phyloP scores from a whole-genome alignment of 805 yeast species.

The Candida namnaoensis region DNA sequence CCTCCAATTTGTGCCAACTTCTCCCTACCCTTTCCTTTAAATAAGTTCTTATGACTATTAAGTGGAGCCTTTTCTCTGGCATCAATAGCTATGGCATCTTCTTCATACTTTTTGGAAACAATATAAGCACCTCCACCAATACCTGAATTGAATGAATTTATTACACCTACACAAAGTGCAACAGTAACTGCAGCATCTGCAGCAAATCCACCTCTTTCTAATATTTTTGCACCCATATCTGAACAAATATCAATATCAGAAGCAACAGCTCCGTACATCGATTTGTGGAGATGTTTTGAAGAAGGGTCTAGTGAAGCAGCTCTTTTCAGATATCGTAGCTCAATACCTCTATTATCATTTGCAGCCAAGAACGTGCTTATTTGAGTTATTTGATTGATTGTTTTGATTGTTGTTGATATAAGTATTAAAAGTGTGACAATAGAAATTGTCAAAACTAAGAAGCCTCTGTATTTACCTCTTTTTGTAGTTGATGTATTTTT shows the following conservation, averaged over 20 bases:
- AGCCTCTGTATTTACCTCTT: too few species aligned
- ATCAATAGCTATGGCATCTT: constrained; percentile 57
- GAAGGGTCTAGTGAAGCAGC: constrained; percentile 27
- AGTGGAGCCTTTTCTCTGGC: constrained; percentile 87
- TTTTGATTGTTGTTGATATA: too few species aligned
- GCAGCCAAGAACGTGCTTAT: background rate
- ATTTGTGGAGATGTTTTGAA: constrained; percentile 13
- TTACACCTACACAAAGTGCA: constrained; percentile 79
- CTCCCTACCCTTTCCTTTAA: constrained; percentile 30
- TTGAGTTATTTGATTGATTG: too few species aligned
- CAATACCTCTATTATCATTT: constrained; percentile 25
- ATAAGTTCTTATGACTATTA: constrained; percentile 59
- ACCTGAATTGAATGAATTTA: constrained; percentile 79
- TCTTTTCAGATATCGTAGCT: constrained; percentile 26
- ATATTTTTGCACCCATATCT: constrained; percentile 22
- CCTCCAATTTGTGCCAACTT: constrained; percentile 67
- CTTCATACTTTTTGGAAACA: constrained; percentile 32
- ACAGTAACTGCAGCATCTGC: constrained; percentile 92
- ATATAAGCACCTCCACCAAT: constrained; percentile 91
- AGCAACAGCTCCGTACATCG: constrained; percentile 14
- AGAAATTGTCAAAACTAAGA: too few species aligned
- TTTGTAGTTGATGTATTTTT: too few species aligned
- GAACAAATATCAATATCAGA: constrained; percentile 26
- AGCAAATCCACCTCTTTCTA: constrained; percentile 53
- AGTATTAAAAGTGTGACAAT: too few species aligned